Conservation (phyloP, 352 stramenopile species). For the Phytophthora sp. region DNA sequence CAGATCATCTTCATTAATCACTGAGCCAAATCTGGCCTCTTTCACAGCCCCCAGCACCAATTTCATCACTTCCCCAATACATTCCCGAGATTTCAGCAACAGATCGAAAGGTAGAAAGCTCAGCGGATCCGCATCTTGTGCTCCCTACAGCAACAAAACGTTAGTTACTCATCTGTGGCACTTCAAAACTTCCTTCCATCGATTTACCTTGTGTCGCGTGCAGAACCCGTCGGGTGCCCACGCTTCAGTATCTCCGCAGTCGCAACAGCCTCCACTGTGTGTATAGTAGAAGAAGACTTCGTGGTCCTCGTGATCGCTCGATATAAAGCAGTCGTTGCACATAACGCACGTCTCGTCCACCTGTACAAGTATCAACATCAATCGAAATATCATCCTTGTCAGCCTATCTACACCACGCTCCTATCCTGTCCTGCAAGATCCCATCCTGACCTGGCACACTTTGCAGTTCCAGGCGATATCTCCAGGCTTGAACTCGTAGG, state of each 20-base stretch:
- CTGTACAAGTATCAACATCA: conserved; percentile 46
- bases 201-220: conserved; percentile 86
- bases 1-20: conserved; percentile 60
- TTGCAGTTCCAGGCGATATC: conserved; percentile 98
- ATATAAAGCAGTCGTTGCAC: conserved; percentile 98
- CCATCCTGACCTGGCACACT: conserved; percentile 68
- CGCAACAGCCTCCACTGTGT: conserved; percentile 96
- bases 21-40: conserved; percentile 62
- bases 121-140: conserved; percentile 76
- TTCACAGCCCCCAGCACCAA: conserved; percentile 69
- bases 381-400: conserved; percentile 26
- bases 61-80: conserved; percentile 70
- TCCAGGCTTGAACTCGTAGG: conserved; percentile 94
- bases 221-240: conserved; percentile 97
- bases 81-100: conserved; percentile 64
- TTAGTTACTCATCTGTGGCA: not conserved
- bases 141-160: conserved; percentile 47
- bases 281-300: conserved; percentile 96
- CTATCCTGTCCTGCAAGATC: conserved; percentile 12
- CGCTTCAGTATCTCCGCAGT: conserved; percentile 97
- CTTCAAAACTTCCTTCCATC: not conserved
- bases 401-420: not conserved
- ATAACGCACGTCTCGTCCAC: conserved; percentile 96
- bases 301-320: conserved; percentile 93
- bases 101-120: conserved; percentile 60